Conservation (phyloP, 805 yeast species). For the Lachancea cidri region DNA sequence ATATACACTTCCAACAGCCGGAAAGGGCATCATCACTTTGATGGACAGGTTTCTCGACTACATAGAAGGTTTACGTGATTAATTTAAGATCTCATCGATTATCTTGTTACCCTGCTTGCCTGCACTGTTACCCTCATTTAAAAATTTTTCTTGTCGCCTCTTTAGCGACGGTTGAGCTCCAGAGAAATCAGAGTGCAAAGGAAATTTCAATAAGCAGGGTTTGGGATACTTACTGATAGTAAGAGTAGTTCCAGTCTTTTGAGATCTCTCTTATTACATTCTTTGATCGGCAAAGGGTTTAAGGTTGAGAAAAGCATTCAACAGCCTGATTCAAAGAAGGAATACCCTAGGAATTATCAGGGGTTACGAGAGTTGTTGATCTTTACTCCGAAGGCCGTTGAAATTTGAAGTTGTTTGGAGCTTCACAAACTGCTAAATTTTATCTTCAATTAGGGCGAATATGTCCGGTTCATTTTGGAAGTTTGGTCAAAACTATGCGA, state of each 20-base stretch:
- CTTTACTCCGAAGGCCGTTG: neutral
- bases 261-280: neutral
- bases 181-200: neutral
- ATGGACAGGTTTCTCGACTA: slow-evolving; percentile 22
- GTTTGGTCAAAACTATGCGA: slow-evolving; percentile 51
- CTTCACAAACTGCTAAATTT: neutral
- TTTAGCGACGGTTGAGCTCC: neutral
- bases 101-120: slow-evolving; percentile 10
- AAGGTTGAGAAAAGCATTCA: neutral
- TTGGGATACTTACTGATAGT: neutral
- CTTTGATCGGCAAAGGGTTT: neutral
- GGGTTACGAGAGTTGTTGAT: neutral
- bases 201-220: neutral
- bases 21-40: slow-evolving; percentile 18
- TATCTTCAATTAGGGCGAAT: neutral
- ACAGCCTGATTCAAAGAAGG: too few species aligned
- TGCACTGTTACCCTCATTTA: slow-evolving; percentile 8
- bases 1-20: slow-evolving; percentile 19
- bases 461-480: slow-evolving; percentile 55
- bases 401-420: neutral
- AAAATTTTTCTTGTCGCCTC: slow-evolving; percentile 7
- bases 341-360: neutral
- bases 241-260: neutral
- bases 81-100: neutral
- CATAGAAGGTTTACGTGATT: slow-evolving; percentile 15